Percentiles rank a stretch among this genome's conserved stretches.
These are phyloP conservation scores for Xylaria digitata DNA, from an alignment of 2,329 filamentous ascomycete genomes.

Conservation along the genomic window DNA sequence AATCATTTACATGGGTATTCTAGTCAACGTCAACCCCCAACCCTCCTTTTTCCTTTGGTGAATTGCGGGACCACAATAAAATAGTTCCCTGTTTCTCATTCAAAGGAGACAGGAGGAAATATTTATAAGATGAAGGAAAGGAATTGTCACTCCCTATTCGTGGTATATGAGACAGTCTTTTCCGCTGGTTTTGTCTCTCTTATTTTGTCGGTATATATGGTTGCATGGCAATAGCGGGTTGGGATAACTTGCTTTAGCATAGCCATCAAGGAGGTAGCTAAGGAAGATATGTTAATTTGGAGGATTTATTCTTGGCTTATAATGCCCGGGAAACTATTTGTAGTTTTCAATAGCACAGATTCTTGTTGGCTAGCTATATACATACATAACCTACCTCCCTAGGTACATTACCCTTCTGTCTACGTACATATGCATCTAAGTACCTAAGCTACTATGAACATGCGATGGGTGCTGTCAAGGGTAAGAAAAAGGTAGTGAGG, in stretches of 20 bases:
- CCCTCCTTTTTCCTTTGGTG: no score
- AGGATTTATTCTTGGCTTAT: constrained; percentile 8
- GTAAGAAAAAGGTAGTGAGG: no score
- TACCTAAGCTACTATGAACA: no score
- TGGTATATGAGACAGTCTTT: constrained; percentile 19
- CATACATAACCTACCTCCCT: no score
- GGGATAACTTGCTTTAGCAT: constrained; percentile 19
- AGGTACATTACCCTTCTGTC: no score
- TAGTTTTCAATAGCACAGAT: no score
- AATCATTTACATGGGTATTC: constrained; percentile 75
- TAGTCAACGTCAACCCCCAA: constrained; percentile 46
- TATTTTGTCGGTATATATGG: constrained; percentile 2
- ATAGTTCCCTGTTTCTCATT: neutral
- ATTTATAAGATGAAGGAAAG: neutral
- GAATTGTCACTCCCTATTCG: neutral
- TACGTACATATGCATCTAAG: no score
- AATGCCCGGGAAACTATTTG: neutral
- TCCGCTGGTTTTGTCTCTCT: neutral
- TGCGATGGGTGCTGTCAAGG: no score
- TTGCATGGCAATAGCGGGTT: constrained; percentile 28
- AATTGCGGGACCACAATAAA: neutral
- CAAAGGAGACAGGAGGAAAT: neutral
- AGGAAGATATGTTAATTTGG: neutral
- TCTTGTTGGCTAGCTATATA: no score
- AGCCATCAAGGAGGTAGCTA: neutral